Percentiles rank a stretch among this genome's conserved stretches.
phyloP scores from a whole-genome alignment of 768 basidiomycete genomes.

The Mycena chlorophos region DNA sequence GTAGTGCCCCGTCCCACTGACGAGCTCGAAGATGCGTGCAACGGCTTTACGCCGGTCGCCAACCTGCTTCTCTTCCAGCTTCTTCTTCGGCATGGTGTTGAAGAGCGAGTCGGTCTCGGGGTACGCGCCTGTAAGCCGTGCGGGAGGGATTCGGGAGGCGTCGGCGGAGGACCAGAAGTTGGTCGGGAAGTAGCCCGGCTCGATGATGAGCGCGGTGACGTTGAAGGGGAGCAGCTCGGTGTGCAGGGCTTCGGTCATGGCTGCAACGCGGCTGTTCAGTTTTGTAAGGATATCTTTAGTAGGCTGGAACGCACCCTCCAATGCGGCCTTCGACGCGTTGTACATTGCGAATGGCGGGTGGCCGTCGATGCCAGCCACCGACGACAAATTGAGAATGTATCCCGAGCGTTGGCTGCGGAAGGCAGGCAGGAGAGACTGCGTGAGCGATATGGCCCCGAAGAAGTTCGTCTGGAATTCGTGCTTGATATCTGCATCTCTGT shows the following conservation, averaged over 20 bases:
- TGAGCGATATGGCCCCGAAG: slow-evolving; percentile 28
- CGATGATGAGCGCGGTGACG: slow-evolving; percentile 26
- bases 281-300: not conserved
- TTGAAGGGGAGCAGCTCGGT: slow-evolving; percentile 29
- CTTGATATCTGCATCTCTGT: slow-evolving; percentile 19
- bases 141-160: slow-evolving; percentile 3
- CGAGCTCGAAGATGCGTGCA: slow-evolving; percentile 26
- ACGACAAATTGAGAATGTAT: slow-evolving; percentile 29
- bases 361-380: slow-evolving; percentile 22
- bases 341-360: slow-evolving; percentile 26
- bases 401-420: slow-evolving; percentile 27
- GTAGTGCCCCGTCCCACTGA: slow-evolving; percentile 21
- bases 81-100: slow-evolving; percentile 14
- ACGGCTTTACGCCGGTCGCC: slow-evolving; percentile 27
- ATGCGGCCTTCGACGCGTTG: slow-evolving; percentile 29
- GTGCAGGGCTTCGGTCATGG: slow-evolving; percentile 25
- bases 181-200: slow-evolving; percentile 32
- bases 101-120: slow-evolving; percentile 14
- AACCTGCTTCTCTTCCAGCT: slow-evolving; percentile 17
- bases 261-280: not conserved
- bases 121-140: slow-evolving; percentile 14
- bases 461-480: slow-evolving; percentile 29
- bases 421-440: slow-evolving; percentile 27
- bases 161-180: slow-evolving; percentile 19
- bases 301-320: slow-evolving; percentile 13